phyloP scores from a whole-genome alignment of 2,329 filamentous ascomycete genomes.

The Talaromyces sp. region DNA sequence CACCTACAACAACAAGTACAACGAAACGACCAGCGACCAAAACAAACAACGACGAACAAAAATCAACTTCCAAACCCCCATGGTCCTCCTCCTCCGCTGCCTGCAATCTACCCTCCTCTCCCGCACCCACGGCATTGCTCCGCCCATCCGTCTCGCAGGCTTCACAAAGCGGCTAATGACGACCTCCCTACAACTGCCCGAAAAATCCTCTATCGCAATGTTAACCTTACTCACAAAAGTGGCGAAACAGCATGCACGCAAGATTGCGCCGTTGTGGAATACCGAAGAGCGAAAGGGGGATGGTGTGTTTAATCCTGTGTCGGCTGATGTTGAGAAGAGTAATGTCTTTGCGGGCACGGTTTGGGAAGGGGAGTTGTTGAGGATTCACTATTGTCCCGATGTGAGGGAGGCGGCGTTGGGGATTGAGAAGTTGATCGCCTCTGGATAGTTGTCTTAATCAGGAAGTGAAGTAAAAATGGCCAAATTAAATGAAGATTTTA shows the following conservation, averaged over 20 bases:
- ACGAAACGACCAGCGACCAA: constrained; percentile 34
- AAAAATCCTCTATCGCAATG: constrained; percentile 80
- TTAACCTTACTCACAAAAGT: constrained; percentile 75
- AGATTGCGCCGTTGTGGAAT: constrained; percentile 84
- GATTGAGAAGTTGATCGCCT: constrained; percentile 57
- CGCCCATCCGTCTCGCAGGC: constrained; percentile 80
- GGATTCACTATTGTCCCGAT: constrained; percentile 80
- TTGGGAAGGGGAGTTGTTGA: constrained; percentile 89
- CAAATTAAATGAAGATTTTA: neutral
- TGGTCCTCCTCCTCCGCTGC: constrained; percentile 84
- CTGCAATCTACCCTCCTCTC: constrained; percentile 79
- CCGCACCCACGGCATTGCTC: constrained; percentile 68
- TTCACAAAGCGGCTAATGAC: constrained; percentile 91
- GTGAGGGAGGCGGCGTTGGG: constrained; percentile 71
- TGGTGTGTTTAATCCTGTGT: constrained; percentile 73
- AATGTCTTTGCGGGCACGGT: constrained; percentile 88
- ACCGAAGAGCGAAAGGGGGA: constrained; percentile 92
- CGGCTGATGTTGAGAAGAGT: constrained; percentile 72
- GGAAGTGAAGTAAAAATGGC: neutral
- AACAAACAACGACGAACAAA: constrained; percentile 54
- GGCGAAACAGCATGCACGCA: constrained; percentile 74
- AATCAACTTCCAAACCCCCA: constrained; percentile 92
- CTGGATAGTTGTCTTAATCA: neutral
- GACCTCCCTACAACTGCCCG: constrained; percentile 76
- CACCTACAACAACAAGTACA: constrained; percentile 30